phyloP scores from a whole-genome alignment of 805 yeast genomes.

The Wickerhamomyces canadensis region DNA sequence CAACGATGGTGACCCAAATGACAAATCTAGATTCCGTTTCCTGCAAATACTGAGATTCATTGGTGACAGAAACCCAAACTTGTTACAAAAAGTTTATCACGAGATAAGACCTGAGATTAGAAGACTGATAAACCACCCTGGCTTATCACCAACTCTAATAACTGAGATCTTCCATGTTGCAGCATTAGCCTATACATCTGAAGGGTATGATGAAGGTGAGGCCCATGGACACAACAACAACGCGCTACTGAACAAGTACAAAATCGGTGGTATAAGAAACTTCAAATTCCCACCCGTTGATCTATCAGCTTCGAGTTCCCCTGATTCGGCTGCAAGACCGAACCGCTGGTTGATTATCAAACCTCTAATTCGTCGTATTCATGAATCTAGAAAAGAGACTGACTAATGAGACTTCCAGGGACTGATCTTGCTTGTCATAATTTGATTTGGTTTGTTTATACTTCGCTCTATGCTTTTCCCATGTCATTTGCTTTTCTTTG shows the following conservation, averaged over 20 bases:
- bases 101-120: constrained; percentile 28
- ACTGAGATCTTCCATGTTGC: constrained; percentile 28
- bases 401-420: too few species aligned
- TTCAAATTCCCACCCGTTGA: constrained; percentile 3
- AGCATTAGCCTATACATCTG: constrained; percentile 24
- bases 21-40: constrained; percentile 29
- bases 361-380: constrained; percentile 6
- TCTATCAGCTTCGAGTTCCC: too few species aligned
- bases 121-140: constrained; percentile 9
- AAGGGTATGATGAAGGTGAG: constrained; percentile 14
- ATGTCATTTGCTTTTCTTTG: too few species aligned
- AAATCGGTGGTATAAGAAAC: constrained; percentile 8
- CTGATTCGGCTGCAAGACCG: background rate
- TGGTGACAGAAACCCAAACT: constrained; percentile 26
- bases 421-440: background rate
- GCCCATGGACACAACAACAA: constrained; percentile 2
- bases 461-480: too few species aligned
- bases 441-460: background rate
- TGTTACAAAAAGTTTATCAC: constrained; percentile 28
- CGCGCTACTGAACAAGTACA: constrained; percentile 6
- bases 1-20: constrained; percentile 29
- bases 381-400: constrained; percentile 4
- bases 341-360: constrained; percentile 2
- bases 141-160: constrained; percentile 20
- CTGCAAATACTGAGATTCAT: constrained; percentile 27